Percentiles rank a stretch among this genome's conserved stretches.
Conservation (phyloP, 1,284 basidiomycete species). For the Ceratobasidium theobromae region DNA sequence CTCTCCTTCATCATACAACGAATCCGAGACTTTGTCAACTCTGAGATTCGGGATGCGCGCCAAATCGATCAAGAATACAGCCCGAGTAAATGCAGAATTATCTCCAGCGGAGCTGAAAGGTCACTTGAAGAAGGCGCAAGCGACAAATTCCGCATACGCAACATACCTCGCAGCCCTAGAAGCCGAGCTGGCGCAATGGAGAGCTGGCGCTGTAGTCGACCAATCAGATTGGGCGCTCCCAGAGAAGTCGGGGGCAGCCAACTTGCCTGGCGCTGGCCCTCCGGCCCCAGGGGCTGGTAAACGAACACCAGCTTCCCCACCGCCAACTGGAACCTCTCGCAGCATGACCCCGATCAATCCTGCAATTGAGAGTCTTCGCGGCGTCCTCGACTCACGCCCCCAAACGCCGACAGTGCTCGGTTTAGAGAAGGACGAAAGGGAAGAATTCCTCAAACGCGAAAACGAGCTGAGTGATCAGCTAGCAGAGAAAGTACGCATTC, state of each 20-base stretch:
- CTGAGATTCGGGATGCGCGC: conserved; percentile 98
- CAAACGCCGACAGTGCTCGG: conserved; percentile 83
- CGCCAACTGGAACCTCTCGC: conserved; percentile 64
- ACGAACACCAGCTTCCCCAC: conserved; percentile 45
- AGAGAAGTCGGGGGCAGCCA: conserved; percentile 54
- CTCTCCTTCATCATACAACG: conserved; percentile 96
- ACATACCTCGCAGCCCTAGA: conserved; percentile 89
- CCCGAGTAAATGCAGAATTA: conserved; percentile 96
- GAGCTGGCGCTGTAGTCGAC: conserved; percentile 84
- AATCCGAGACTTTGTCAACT: conserved; percentile 95
- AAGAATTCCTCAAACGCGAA: conserved; percentile 95
- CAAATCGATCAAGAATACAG: conserved; percentile 99
- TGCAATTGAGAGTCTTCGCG: conserved; percentile 69
- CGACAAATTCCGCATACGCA: conserved; percentile 81
- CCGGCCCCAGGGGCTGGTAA: conserved; percentile 18
- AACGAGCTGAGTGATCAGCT: conserved; percentile 95
- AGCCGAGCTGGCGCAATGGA: conserved; percentile 90
- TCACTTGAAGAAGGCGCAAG: conserved; percentile 86
- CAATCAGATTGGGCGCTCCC: conserved; percentile 80
- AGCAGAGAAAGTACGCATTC: conserved; percentile 65
- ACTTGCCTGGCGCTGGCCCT: conserved; percentile 18
- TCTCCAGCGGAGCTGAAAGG: conserved; percentile 96
- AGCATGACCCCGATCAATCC: conserved; percentile 85
- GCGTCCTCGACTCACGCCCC: conserved; percentile 75
- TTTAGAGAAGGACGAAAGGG: conserved; percentile 94